Conservation (phyloP, 352 stramenopile species). For the Globisporangium yorkense region DNA sequence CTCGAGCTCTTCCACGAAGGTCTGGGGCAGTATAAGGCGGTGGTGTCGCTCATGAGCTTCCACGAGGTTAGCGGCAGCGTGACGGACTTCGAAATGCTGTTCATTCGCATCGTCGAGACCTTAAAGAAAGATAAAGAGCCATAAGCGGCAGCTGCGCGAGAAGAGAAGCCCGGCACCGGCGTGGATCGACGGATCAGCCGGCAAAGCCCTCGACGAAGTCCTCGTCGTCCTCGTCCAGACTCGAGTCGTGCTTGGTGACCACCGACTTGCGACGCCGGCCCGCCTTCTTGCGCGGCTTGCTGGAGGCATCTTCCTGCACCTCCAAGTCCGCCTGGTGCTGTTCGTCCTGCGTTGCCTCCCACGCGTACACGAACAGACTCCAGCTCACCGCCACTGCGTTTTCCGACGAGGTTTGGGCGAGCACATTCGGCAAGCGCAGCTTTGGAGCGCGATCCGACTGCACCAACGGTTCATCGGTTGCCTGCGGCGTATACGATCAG, state of each 20-base stretch:
- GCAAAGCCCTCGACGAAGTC: constrained; percentile 13
- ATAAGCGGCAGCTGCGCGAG: background rate
- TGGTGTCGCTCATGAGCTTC: constrained; percentile 26
- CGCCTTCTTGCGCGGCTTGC: constrained; percentile 13
- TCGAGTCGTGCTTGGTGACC: constrained; percentile 13
- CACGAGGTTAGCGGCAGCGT: constrained; percentile 30
- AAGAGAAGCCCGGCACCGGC: background rate
- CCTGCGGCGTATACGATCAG: constrained; percentile 4
- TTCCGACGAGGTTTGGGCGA: constrained; percentile 20
- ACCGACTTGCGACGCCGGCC: constrained; percentile 30
- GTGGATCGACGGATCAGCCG: background rate
- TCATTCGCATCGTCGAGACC: constrained; percentile 60
- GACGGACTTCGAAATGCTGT: constrained; percentile 49
- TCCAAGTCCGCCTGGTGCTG: constrained; percentile 71
- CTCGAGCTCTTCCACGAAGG: constrained; percentile 54
- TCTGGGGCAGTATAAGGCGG: constrained; percentile 35
- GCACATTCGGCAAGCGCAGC: constrained; percentile 16
- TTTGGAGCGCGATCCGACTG: constrained; percentile 13
- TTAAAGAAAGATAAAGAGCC: constrained; percentile 17
- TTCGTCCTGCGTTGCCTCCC: constrained; percentile 48
- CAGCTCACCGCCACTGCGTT: constrained; percentile 41
- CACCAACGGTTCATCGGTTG: constrained; percentile 21
- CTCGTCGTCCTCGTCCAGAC: constrained; percentile 16
- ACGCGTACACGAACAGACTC: constrained; percentile 55
- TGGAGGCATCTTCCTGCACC: constrained; percentile 17